Percentiles rank a stretch among this genome's conserved stretches.
These are phyloP conservation scores for Thielaviopsis euricoi DNA, from an alignment of 2,329 filamentous ascomycete species.

Conservation along the genomic window DNA sequence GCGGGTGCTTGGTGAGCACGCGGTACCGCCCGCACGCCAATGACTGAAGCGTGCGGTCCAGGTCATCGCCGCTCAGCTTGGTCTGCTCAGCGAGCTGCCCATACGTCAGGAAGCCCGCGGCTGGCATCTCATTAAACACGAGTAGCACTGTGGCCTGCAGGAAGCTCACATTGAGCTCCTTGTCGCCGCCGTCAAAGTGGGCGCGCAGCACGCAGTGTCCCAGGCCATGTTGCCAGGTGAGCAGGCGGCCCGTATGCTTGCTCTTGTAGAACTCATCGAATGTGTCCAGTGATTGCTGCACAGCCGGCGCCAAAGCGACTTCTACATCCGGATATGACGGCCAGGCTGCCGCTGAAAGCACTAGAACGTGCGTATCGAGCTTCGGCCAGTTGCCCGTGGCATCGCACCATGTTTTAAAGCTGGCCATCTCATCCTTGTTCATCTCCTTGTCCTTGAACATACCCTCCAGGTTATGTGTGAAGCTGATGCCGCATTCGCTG, in stretches of 20 bases:
- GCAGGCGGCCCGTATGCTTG: constrained; percentile 74
- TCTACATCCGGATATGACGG: constrained; percentile 66
- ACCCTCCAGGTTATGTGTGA: constrained; percentile 92
- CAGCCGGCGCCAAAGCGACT: constrained; percentile 58
- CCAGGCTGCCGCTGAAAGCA: constrained; percentile 86
- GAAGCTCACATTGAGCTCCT: constrained; percentile 79
- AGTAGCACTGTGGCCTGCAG: constrained; percentile 86
- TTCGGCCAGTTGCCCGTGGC: constrained; percentile 38
- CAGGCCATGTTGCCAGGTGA: constrained; percentile 88
- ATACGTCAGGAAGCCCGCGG: constrained; percentile 43
- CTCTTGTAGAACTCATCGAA: constrained; percentile 77
- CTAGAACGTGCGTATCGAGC: constrained; percentile 54
- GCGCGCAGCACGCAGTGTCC: constrained; percentile 79
- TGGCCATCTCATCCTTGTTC: constrained; percentile 79
- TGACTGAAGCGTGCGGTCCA: constrained; percentile 83
- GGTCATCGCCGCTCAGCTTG: constrained; percentile 57
- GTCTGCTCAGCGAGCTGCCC: constrained; percentile 58
- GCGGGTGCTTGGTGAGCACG: constrained; percentile 71
- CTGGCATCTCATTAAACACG: constrained; percentile 62
- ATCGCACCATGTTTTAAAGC: constrained; percentile 48
- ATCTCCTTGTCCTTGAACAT: constrained; percentile 99
- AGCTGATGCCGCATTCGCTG: constrained; percentile 80
- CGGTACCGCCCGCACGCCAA: constrained; percentile 81
- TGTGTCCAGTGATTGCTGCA: constrained; percentile 58
- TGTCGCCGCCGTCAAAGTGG: constrained; percentile 59